phyloP scores from a whole-genome alignment of 352 stramenopile genomes.

The Phytophthora brassicae region DNA sequence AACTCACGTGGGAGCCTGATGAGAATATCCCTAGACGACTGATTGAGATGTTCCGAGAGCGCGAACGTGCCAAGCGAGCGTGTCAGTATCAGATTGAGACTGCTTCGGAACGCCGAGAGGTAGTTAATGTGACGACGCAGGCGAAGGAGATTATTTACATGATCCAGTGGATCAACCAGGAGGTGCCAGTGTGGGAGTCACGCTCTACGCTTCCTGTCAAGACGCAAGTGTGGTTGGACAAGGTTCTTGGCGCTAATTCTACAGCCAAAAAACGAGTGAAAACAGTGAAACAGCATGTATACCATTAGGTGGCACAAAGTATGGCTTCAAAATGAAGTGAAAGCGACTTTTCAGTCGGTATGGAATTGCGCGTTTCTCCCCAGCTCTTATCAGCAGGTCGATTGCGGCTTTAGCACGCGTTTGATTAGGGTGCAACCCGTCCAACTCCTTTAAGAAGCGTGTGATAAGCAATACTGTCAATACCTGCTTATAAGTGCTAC shows the following conservation, averaged over 20 bases:
- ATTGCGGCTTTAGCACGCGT: no score
- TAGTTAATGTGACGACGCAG: slow-evolving; percentile 61
- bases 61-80: slow-evolving; percentile 45
- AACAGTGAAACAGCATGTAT: slow-evolving; percentile 29
- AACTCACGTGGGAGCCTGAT: slow-evolving; percentile 78
- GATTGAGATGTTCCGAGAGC: slow-evolving; percentile 59
- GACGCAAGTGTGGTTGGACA: slow-evolving; percentile 71
- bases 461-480: no score
- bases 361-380: slow-evolving; percentile 1
- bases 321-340: neutral
- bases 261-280: slow-evolving; percentile 47
- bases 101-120: slow-evolving; percentile 51
- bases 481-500: no score
- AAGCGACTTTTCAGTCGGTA: neutral
- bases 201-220: slow-evolving; percentile 52
- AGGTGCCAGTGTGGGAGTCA: slow-evolving; percentile 53
- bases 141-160: slow-evolving; percentile 65
- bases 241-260: slow-evolving; percentile 40
- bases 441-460: no score
- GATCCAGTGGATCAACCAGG: slow-evolving; percentile 66
- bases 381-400: neutral
- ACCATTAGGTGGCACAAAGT: slow-evolving; percentile 14
- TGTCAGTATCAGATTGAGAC: slow-evolving; percentile 62
- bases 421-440: no score
- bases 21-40: slow-evolving; percentile 67